Percentiles rank a stretch among this genome's conserved stretches.
Evolutionary conservation across 768 basidiomycete genomes (phyloP).

Genomic region (Mycena belliarum): DNA sequence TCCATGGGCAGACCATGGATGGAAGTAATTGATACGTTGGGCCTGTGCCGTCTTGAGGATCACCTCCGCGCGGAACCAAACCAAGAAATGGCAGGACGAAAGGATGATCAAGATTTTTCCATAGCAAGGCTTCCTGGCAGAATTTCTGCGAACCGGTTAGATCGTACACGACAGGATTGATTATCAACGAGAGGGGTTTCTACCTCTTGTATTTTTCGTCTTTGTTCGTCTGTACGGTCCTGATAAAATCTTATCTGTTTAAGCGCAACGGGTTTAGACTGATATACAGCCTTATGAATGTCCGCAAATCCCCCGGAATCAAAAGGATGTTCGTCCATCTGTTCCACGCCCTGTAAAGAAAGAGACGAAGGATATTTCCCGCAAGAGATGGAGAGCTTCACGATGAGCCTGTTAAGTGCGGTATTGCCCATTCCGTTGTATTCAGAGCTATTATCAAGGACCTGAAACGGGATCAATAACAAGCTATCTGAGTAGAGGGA

Average conservation of each 20-base stretch:
- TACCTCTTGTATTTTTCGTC: neutral
- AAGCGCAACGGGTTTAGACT: slow-evolving; percentile 15
- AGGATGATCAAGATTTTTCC: slow-evolving; percentile 19
- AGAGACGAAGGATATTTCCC: slow-evolving; percentile 12
- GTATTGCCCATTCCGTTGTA: neutral
- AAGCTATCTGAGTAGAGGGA: neutral
- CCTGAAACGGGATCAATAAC: neutral
- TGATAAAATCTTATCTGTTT: slow-evolving; percentile 13
- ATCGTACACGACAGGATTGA: too few species aligned
- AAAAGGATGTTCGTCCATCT: neutral
- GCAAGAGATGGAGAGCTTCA: slow-evolving; percentile 11
- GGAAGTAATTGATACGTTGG: neutral
- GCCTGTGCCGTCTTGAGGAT: neutral
- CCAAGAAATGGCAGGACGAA: slow-evolving; percentile 20
- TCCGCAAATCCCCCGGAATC: slow-evolving; percentile 18
- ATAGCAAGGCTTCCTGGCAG: slow-evolving; percentile 19
- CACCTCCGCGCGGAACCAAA: neutral
- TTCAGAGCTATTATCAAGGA: neutral
- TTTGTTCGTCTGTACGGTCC: neutral
- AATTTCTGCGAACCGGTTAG: slow-evolving; percentile 5
- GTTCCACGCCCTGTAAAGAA: slow-evolving; percentile 6
- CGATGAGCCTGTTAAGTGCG: slow-evolving; percentile 6
- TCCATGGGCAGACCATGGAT: slow-evolving; percentile 19
- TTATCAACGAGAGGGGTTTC: too few species aligned
- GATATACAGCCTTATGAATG: slow-evolving; percentile 12